Evolutionary conservation across 2,329 filamentous ascomycete genomes (phyloP), one percentile per base, ranked within the genome.

Genomic region (Colletotrichum cereale): DNA sequence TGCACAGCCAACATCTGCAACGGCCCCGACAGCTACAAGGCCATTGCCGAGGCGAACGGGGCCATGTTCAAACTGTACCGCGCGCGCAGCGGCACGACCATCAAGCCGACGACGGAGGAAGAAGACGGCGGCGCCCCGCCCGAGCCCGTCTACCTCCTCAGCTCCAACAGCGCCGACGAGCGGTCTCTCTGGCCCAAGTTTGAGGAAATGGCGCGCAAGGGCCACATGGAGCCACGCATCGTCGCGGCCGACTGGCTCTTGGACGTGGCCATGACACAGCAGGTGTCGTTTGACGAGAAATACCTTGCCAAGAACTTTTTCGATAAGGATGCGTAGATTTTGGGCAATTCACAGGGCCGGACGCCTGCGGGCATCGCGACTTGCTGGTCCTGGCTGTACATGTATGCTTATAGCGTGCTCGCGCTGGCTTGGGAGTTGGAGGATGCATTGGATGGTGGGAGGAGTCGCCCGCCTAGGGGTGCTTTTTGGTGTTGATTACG

Each of bases 241-340:
- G 94, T 98, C 31, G 89, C 88, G 57, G 89, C 93, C 3, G 95
- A 99, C 79, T 99, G 96, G 96, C 81, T 99, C 76, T 84, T 99
- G 68, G 92, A 95, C 77, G 91, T 95, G 71, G 94, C 94, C 5
- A 96, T 99, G 93, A 90, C 89, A 76, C 96, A 99, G 82, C 87
- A 94, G 80, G 84, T 96, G 73, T 85, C 86, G n/a, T 91, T 90
- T 80, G 85, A 90, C 67, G 83, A 90, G 50, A 88, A 86, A 75
- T 94, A 93, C 78, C 79, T 90, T 61, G 83, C 84, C 38, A 80
- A 80, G 58, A 84, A 84, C 67, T 86, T 83, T 76, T 84, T 83
- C 74, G 75, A 77, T 67, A 52, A 53, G 21, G 34, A 38, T 26
- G 34, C 18, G 14, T 67, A 21, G 38, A 10, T 16, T 34, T n/a